Evolutionary conservation across 257 asterid genomes (phyloP), one percentile per base, ranked within the genome.

Genomic region (Lantana camara): DNA sequence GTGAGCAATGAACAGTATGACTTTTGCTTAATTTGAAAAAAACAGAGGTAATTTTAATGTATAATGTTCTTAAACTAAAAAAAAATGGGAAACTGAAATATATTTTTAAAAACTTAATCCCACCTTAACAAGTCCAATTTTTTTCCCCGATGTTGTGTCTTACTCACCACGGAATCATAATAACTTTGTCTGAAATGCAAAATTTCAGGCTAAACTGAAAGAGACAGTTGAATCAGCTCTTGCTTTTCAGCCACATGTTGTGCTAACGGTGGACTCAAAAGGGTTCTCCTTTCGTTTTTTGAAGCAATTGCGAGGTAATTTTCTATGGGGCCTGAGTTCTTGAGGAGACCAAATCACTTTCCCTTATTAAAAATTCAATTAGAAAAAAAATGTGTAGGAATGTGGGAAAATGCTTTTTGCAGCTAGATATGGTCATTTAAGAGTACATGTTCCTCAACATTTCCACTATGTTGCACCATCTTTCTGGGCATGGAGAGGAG

Each of bases 401-500:
- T 65, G 29, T 57, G 66, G 77, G 57, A 71, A 71, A 76, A 76
- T 79, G 72, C 73, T 71, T 87, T 82, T 77, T 89, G 85, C 95
- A 92, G 97, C 79, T 82, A 75, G 74, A 64, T 85, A 72, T 65
- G 72, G 75, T 64, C 72, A 74, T 57, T 75, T 77, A 50, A 80
- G 81, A 38, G 38, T 72, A 52, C 61, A 62, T 68, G 52, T 78
- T 69, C 92, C 97, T 32, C 82, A 37, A 40, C 96, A 86, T 75
- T 94, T 90, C 76, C 97, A 94, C 77, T 94, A 90, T 50, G 96
- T 94, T 19, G 90, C 99, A 27, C 97, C 99, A 4, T 94, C 99
- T 53, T 94, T 90, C 79, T 94, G 99, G 99, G 96, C 97, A 41
- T 94, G 99, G 99, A 88, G 69, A 82, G 99, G 97, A 42, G 97